phyloP scores from a whole-genome alignment of 1,139 yeast genomes.

The Protomyces pachydermus region DNA sequence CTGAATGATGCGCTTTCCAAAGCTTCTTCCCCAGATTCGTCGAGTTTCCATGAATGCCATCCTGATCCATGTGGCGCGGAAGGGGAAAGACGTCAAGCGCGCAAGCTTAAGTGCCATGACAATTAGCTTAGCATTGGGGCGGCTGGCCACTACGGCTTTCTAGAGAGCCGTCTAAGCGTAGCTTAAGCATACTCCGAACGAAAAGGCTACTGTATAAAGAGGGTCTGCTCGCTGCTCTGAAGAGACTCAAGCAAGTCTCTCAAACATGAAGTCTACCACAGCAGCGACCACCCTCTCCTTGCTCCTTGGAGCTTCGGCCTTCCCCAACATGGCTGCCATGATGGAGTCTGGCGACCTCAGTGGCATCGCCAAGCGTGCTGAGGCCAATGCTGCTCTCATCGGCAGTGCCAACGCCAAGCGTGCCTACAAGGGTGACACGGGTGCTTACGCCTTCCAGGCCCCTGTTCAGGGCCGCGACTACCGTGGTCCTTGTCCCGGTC shows the following conservation, averaged over 20 bases:
- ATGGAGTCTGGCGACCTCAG: neutral
- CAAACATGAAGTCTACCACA: neutral
- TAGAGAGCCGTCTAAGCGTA: too few species aligned
- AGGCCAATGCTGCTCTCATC: neutral
- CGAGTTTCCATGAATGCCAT: neutral
- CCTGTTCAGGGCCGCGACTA: conserved; percentile 11
- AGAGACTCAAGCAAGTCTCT: neutral
- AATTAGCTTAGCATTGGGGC: too few species aligned
- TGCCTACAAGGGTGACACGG: conserved; percentile 16
- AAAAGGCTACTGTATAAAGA: too few species aligned
- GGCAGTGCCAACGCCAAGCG: neutral
- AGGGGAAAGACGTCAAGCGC: too few species aligned
- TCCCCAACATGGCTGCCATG: neutral
- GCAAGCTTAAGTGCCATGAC: too few species aligned
- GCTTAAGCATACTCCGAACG: too few species aligned
- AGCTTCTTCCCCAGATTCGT: neutral
- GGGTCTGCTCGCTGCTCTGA: neutral
- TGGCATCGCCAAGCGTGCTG: neutral
- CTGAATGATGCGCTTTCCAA: neutral
- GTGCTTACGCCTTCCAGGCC: conserved; percentile 14
- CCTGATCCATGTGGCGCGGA: neutral
- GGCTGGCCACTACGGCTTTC: too few species aligned
- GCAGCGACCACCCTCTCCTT: neutral
- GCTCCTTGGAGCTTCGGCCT: conserved; percentile 1
- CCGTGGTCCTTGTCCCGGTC: conserved; percentile 26